A percentile compares a stretch with the other conserved stretches of the same genome.
Conservation (phyloP, 2,329 filamentous ascomycete genomes). For the Purpureocillium lavendulum region DNA sequence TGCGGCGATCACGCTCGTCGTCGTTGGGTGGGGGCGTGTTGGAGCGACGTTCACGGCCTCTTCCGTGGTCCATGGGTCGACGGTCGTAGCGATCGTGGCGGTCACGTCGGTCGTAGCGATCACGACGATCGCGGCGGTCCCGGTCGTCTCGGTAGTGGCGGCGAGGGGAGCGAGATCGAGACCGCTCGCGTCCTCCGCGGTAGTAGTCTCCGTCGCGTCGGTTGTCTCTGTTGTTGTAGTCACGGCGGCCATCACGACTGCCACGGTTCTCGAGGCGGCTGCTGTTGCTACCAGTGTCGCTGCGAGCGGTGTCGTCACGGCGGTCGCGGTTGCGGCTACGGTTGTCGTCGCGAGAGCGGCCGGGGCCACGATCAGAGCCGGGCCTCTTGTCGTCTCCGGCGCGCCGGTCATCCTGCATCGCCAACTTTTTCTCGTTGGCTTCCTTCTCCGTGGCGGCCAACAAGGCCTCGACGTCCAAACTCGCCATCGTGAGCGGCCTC, state of each 20-base stretch:
- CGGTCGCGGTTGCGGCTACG: slow-evolving; percentile 38
- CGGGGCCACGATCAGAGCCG: slow-evolving; percentile 38
- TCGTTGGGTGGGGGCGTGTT: slow-evolving; percentile 72
- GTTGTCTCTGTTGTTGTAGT: slow-evolving; percentile 62
- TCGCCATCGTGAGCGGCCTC: slow-evolving; percentile 29
- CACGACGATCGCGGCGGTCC: slow-evolving; percentile 40
- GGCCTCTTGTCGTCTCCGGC: background rate
- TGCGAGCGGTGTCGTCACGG: slow-evolving; percentile 59
- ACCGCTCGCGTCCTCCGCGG: slow-evolving; percentile 48
- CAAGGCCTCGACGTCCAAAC: slow-evolving; percentile 76
- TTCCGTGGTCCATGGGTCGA: slow-evolving; percentile 41
- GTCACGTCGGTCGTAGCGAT: slow-evolving; percentile 34
- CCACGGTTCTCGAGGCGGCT: slow-evolving; percentile 66
- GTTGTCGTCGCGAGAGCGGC: slow-evolving; percentile 44
- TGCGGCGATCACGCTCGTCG: slow-evolving; percentile 92
- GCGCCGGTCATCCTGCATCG: slow-evolving; percentile 31
- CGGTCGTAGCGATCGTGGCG: slow-evolving; percentile 45
- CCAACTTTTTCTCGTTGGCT: slow-evolving; percentile 38
- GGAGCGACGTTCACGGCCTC: slow-evolving; percentile 38
- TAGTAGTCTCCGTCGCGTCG: slow-evolving; percentile 70
- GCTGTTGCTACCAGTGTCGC: slow-evolving; percentile 72
- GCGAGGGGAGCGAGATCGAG: slow-evolving; percentile 64
- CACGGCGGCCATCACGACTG: slow-evolving; percentile 65
- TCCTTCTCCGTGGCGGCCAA: slow-evolving; percentile 75
- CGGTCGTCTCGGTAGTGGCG: slow-evolving; percentile 48